Evolutionary conservation across 2,329 filamentous ascomycete genomes (phyloP).

Genomic region (Fusarium sp.): DNA sequence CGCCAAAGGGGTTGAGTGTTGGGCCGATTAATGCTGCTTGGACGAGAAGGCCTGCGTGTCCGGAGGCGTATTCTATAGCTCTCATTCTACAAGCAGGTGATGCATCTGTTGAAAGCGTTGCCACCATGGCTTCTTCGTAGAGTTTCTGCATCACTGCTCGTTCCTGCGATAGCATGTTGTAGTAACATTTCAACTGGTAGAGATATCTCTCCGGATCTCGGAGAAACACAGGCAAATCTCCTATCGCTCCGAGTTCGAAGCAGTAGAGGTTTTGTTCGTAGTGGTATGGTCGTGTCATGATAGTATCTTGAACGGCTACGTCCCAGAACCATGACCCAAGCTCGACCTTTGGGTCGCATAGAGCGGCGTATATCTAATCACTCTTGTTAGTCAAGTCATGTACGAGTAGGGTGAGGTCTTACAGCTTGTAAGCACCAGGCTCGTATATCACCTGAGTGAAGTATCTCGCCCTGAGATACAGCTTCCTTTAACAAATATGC

Average conservation of each 20-base stretch:
- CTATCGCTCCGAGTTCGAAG: slow-evolving; percentile 14
- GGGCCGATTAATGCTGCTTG: slow-evolving; percentile 9
- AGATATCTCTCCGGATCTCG: slow-evolving; percentile 17
- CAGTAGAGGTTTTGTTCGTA: slow-evolving; percentile 15
- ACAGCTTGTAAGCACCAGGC: slow-evolving; percentile 16
- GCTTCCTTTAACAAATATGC: slow-evolving; percentile 6
- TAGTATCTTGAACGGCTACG: not conserved
- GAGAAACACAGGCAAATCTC: slow-evolving; percentile 18
- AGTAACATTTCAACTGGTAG: slow-evolving; percentile 24
- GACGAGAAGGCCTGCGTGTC: slow-evolving; percentile 7
- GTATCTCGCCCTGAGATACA: not conserved
- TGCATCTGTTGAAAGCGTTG: not conserved
- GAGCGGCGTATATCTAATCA: slow-evolving; percentile 8
- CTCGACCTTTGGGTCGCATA: slow-evolving; percentile 8
- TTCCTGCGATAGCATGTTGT: slow-evolving; percentile 13
- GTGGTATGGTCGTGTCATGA: slow-evolving; percentile 11
- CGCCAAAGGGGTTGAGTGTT: slow-evolving; percentile 4
- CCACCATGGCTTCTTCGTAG: not conserved
- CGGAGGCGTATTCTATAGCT: slow-evolving; percentile 6
- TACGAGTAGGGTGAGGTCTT: fast-evolving
- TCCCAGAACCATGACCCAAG: slow-evolving; percentile 32
- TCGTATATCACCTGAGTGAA: slow-evolving; percentile 8
- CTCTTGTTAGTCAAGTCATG: not conserved
- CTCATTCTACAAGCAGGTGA: not conserved
- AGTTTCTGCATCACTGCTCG: not conserved